Conservation (phyloP, 306 rosid species). For the Ormosia semicastrata region DNA sequence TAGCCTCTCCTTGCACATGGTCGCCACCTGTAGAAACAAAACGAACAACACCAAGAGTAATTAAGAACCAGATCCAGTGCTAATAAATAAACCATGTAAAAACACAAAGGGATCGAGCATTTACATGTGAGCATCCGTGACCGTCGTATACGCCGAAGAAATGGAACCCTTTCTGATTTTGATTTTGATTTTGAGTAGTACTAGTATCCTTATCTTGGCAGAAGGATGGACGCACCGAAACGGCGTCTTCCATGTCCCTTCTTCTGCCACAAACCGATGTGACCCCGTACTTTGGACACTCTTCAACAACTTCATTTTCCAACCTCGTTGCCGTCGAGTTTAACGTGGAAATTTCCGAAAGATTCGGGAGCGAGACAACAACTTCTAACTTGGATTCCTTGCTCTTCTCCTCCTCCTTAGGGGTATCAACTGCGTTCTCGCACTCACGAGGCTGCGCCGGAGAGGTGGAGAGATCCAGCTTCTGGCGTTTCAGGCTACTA, state of each 20-base stretch:
- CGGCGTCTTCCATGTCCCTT: slow-evolving; percentile 90
- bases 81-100: background rate
- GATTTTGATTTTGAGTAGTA: too few relatives aligned
- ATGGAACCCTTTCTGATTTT: slow-evolving; percentile 25
- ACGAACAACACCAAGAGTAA: background rate
- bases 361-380: too few relatives aligned
- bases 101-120: background rate
- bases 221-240: slow-evolving; percentile 56
- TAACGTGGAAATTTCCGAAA: background rate
- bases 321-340: background rate
- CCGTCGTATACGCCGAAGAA: slow-evolving; percentile 86
- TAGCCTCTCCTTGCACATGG: slow-evolving; percentile 37
- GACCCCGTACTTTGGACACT: slow-evolving; percentile 49
- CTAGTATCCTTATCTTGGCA: background rate
- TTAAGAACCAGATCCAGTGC: slow-evolving; percentile 14
- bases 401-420: background rate
- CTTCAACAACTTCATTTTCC: slow-evolving; percentile 17
- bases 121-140: slow-evolving; percentile 96
- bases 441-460: background rate
- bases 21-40: slow-evolving; percentile 30
- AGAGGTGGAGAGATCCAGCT: slow-evolving; percentile 28
- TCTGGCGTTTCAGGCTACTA: slow-evolving; percentile 47
- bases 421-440: background rate
- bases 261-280: slow-evolving; percentile 90
- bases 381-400: background rate